A percentile compares a stretch with the other conserved stretches of the same genome.
These are phyloP conservation scores for Ganoderma multipileum DNA, from an alignment of 1,284 basidiomycete genomes.

Conservation along the genomic window DNA sequence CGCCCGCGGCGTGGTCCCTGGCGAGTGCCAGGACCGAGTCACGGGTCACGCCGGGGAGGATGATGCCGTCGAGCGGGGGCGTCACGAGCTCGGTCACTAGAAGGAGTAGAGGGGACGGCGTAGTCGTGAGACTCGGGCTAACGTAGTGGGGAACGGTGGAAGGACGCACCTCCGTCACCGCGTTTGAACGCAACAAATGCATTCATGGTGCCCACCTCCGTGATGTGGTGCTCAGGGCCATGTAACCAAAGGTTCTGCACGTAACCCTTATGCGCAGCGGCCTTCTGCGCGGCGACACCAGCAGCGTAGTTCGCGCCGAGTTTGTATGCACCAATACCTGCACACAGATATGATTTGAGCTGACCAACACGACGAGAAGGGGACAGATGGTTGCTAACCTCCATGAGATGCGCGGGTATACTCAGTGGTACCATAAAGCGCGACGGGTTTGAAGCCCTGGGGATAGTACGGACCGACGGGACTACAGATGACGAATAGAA, in stretches of 20 bases:
- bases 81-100: conserved; percentile 84
- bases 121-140: neutral
- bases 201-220: conserved; percentile 98
- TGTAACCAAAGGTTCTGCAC: conserved; percentile 96
- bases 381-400: conserved; percentile 51
- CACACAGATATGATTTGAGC: neutral
- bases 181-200: conserved; percentile 87
- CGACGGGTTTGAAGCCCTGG: conserved; percentile 94
- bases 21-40: conserved; percentile 90
- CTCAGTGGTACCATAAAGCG: conserved; percentile 90
- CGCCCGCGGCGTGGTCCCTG: conserved; percentile 74
- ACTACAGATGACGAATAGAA: conserved; percentile 94
- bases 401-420: conserved; percentile 91
- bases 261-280: conserved; percentile 87
- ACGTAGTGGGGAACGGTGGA: conserved; percentile 14
- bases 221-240: conserved; percentile 86
- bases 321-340: conserved; percentile 89
- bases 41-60: conserved; percentile 95
- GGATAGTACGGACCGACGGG: conserved; percentile 97
- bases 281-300: conserved; percentile 87
- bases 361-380: neutral
- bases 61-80: conserved; percentile 93
- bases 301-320: conserved; percentile 93
- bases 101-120: neutral
- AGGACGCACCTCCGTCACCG: conserved; percentile 70